Evolutionary conservation across 257 asterid species (phyloP), one percentile per base, ranked within the genome.

Genomic region (Paraleonurus japonicus): DNA sequence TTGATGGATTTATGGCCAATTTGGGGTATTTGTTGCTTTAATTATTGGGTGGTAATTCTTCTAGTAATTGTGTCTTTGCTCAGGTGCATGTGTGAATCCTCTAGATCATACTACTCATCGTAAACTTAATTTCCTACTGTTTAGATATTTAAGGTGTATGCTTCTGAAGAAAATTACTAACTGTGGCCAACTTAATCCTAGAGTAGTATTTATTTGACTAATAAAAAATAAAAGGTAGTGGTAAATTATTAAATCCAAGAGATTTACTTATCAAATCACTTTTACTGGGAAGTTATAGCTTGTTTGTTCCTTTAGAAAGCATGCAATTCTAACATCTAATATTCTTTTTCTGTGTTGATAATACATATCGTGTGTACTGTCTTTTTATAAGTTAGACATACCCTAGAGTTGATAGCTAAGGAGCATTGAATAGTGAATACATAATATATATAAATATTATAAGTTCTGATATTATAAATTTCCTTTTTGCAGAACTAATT

Each of bases 401-500:
- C 41, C 22, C 32, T 55, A 39, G 35, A 26, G 57, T 9, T 22
- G 28, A 22, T 30, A 19, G 7, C 28, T 65, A 32, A 69, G 15
- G 33, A 4, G n/a, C 22, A 6, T 61, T 50, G 26, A 45, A 28
- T 60, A 23, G 20, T 23, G 37, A 26, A 55, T 47, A 27, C 23
- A 26, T 12, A 20, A 24, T 54, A 26, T n/a, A 7, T 27, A 2
- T 16, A 13, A 37, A 51, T 15, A 4, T 45, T 24, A 6, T 4
- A 24, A 45, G 7, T 26, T 43, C 70, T 30, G 16, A 1, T 41
- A 61, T 26, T 23, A 15, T 71, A 45, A 59, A 33, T 22, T 47
- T 68, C 39, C 7, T 4, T 51, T 80, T 75, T 74, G 85, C 79
- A 75, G 81, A 69, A 28, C 23, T 69, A 32, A 9, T 65, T 63